Base-by-base conservation (phyloP, 352 stramenopile genomes). In the Pythium angustatum region DNA sequence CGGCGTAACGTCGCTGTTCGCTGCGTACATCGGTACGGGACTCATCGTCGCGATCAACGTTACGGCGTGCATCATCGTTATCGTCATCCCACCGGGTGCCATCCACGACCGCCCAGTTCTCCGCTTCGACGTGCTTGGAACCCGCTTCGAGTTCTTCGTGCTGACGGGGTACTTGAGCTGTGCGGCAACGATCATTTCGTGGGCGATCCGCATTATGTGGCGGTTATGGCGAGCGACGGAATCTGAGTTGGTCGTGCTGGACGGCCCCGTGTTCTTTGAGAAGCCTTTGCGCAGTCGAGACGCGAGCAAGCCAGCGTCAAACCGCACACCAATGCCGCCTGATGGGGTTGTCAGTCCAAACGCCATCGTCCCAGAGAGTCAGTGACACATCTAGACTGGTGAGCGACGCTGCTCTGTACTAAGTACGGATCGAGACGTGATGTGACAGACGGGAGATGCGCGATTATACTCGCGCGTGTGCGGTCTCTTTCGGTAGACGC, bases 101-200 rank as follows among this genome's bases (percentile, higher is more conserved):
- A 33, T 60, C 24, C 38, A 51, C 17, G 54, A 61, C 19, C 40
- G 27, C 2, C 14, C 38, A 8, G 5, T 55, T 14, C 31, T 36
- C 19, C 27, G 27, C 3, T 19, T 27, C 0, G 0, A n/a, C 6
- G 54, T 49, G 7, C 44, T 48, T n/a, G 40, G 53, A 12, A 26
- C 9, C 30, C 7, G 26, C 12, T 24, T 64, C 17, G 47, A 59
- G 28, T 44, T 66, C 6, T 51, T 43, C 5, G 14, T 50, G 15
- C 22, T 66, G 1, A 31, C 59, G 1, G 28, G 24, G 59, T 55
- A 45, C n/a, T 26, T 66, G 15, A 66, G 36, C 40, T 48, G 59
- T 15, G 36, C 19, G 12, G 14, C 33, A 17, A 60, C 40, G n/a
- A 38, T 66, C 5, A 17, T 55, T 0, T 24, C 40, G 31, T 60